These are phyloP conservation scores for Rutstroemia sydowiana DNA, from an alignment of 2,329 filamentous ascomycete species.

Conservation along the genomic window DNA sequence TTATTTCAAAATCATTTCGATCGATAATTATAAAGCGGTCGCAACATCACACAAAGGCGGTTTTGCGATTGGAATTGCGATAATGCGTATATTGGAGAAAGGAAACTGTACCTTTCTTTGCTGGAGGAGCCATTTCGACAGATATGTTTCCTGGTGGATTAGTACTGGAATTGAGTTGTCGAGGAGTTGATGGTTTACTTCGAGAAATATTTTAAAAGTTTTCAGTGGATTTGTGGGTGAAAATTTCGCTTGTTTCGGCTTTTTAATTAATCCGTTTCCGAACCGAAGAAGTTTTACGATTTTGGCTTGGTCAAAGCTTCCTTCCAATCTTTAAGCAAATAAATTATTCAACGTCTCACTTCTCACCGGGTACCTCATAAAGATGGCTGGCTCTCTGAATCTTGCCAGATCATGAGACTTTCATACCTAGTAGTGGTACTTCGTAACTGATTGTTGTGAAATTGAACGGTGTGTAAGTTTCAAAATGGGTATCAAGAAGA, in stretches of 20 bases:
- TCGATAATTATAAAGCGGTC: conserved; percentile 9
- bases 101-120: conserved; percentile 31
- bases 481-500: conserved; percentile 39
- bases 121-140: conserved; percentile 27
- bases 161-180: conserved; percentile 17
- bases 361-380: too few species aligned
- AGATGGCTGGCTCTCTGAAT: too few species aligned
- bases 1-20: conserved; percentile 10
- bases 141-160: conserved; percentile 20
- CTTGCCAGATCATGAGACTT: not conserved
- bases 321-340: not conserved
- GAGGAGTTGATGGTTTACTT: conserved; percentile 12
- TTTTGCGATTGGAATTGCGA: conserved; percentile 13
- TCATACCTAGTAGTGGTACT: not conserved
- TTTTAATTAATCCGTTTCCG: not conserved
- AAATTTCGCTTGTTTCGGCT: conserved; percentile 4
- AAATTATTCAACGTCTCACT: not conserved
- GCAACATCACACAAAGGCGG: conserved; percentile 15
- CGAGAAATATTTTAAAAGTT: not conserved
- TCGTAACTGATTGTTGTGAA: not conserved
- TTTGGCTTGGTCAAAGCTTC: not conserved
- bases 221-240: conserved; percentile 7
- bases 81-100: conserved; percentile 13
- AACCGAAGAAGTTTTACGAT: not conserved
- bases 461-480: not conserved